A percentile compares a stretch with the other conserved stretches of the same genome.
These are phyloP conservation scores for Parmelia sp. DNA, from an alignment of 495 filamentous ascomycete species.

Conservation along the genomic window DNA sequence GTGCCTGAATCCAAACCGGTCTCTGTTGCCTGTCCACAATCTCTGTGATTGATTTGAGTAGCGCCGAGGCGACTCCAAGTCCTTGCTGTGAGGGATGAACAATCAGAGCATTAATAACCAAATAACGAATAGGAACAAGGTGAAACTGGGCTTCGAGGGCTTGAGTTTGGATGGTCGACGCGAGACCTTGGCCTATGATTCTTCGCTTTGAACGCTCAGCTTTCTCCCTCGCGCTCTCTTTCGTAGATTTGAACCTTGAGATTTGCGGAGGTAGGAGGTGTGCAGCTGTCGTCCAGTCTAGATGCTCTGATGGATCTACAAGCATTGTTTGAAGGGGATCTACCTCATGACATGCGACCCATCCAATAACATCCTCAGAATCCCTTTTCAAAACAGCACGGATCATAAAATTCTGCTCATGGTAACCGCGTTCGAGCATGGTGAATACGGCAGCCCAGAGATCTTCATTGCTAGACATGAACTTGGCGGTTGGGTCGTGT, in stretches of 20 bases:
- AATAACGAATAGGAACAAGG: not conserved
- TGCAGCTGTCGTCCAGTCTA: conserved; percentile 3
- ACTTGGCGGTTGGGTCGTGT: not conserved
- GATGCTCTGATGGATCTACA: not conserved
- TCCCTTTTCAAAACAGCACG: not conserved
- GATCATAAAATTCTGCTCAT: not conserved
- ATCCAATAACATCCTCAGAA: not conserved
- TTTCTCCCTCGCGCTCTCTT: not conserved
- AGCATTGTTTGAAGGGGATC: not conserved
- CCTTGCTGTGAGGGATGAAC: not conserved
- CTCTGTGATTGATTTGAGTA: not conserved
- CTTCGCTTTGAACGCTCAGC: not conserved
- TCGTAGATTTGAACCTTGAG: not conserved
- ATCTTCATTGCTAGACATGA: not conserved
- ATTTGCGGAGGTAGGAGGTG: not conserved
- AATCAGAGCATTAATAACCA: not conserved
- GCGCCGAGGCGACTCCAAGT: not conserved
- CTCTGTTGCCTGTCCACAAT: not conserved
- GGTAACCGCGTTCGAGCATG: not conserved
- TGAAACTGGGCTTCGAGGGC: not conserved
- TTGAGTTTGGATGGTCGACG: not conserved
- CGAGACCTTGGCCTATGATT: not conserved
- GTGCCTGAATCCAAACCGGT: not conserved
- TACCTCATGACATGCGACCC: not conserved
- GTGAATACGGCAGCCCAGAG: not conserved